These are phyloP conservation scores for Saccharomyces hybrid DNA, from an alignment of 1,139 yeast genomes.

Conservation along the genomic window DNA sequence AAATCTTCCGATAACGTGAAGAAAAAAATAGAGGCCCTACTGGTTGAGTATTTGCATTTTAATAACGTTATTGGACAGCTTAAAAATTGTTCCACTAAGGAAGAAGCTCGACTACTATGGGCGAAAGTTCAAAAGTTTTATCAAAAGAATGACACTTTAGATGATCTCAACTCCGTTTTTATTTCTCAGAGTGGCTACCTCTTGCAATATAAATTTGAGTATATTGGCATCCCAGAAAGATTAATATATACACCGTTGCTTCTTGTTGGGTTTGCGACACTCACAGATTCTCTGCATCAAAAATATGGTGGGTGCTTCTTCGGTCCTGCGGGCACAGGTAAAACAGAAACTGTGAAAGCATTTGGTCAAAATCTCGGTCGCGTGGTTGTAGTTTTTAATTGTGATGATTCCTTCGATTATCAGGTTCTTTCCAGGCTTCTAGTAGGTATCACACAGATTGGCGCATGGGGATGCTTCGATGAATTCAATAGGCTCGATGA, in stretches of 20 bases:
- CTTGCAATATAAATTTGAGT: conserved; percentile 72
- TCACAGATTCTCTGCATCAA: conserved; percentile 70
- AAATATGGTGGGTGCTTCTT: conserved; percentile 84
- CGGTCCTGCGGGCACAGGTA: conserved; percentile 98
- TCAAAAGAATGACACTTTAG: conserved; percentile 27
- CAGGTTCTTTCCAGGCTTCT: conserved; percentile 73
- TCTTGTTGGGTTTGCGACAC: conserved; percentile 54
- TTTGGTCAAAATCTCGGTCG: conserved; percentile 74
- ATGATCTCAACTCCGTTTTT: conserved; percentile 34
- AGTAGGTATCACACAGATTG: conserved; percentile 76
- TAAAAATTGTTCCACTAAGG: conserved; percentile 9
- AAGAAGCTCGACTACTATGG: conserved; percentile 40
- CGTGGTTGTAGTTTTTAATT: conserved; percentile 78
- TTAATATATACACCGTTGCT: conserved; percentile 74
- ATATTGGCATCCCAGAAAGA: conserved; percentile 67
- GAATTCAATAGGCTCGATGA: conserved; percentile 82
- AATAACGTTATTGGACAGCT: conserved; percentile 37
- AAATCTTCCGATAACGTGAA: conserved; percentile 18
- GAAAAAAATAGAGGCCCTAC: conserved; percentile 48
- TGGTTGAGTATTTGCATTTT: conserved; percentile 65
- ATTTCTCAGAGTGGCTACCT: conserved; percentile 49
- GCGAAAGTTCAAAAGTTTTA: conserved; percentile 48
- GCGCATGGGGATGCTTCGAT: conserved; percentile 96
- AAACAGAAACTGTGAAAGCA: conserved; percentile 86
- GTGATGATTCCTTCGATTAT: conserved; percentile 85